Base-by-base conservation (phyloP, 2,329 filamentous ascomycete genomes). In the Westerdykella ornata region DNA sequence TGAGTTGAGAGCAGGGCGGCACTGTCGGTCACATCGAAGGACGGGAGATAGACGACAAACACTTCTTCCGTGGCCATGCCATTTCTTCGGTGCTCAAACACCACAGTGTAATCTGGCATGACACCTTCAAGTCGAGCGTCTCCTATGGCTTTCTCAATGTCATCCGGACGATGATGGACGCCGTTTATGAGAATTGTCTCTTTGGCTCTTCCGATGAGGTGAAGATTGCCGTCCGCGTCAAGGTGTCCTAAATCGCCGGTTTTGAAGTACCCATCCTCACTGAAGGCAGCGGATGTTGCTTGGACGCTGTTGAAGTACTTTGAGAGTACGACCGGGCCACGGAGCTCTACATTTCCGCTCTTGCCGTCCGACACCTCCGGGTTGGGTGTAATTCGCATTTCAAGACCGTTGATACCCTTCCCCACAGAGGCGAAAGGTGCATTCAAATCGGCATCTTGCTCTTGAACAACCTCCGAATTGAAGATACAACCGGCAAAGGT, bases 401-500 rank as follows among this genome's bases (percentile, higher is more conserved):
- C 41, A 0, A 68, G 59, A 6, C 68, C 69, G 1, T 45, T 48
- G 15, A 72, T 65, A 37, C 63, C 65, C 1, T 42, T 47, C 1
- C 72, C 72, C 3, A 72, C 45, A 4, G 61, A 66, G 2, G 68
- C 59, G 19, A 72, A 64, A 22, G 20, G 20, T 22, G 20, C 5
- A 22, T 9, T 9, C 9, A 9, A 22, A 5, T n/a, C n/a, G n/a
- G 20, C 9, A 12, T 57, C 52, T 1, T 38, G 37, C 1, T 45
- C 43, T 1, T 52, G 41, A 0, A 44, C 36, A 0, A 66, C 15
- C 39, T 75, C 72, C 39, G 66, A 67, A 20, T 67, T 70, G 58
- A 62, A 75, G 16, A 75, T 73, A 2, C 59, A 48, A 0, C 73
- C 73, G 0, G 72, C 73, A 46, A 72, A 76, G 0, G 72, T 77